Percentiles rank a stretch among this genome's conserved stretches.
Evolutionary conservation across 2,329 filamentous ascomycete genomes (phyloP).

Genomic region (Monosporascus sp.): DNA sequence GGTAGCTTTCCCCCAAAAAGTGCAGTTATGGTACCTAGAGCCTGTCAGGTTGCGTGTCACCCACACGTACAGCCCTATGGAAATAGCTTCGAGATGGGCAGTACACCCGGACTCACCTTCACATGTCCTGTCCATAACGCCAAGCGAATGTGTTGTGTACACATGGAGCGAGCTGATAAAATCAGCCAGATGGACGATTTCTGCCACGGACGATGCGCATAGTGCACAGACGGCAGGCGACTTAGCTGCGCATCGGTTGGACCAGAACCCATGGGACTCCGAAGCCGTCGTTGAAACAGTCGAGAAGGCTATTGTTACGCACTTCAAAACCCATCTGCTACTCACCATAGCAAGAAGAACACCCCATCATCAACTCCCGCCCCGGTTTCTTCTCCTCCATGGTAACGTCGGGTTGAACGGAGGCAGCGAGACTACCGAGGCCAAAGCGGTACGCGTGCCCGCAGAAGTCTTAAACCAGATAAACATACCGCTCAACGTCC

Average conservation of each 20-base stretch:
- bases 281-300: not conserved
- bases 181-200: not conserved
- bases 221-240: not conserved
- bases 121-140: not conserved
- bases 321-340: not conserved
- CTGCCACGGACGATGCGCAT: not conserved
- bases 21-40: not conserved
- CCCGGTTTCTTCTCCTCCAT: not conserved
- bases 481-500: conserved; percentile 1
- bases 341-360: not conserved
- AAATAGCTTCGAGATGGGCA: not conserved
- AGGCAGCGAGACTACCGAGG: not conserved
- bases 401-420: not conserved
- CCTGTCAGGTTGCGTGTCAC: not conserved
- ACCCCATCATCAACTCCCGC: not conserved
- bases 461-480: not conserved
- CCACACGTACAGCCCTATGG: not conserved
- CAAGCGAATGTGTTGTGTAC: not conserved
- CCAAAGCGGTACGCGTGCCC: not conserved
- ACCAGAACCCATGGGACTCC: not conserved
- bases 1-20: not conserved
- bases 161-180: not conserved
- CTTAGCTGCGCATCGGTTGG: not conserved
- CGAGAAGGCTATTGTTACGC: not conserved
- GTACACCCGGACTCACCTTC: not conserved